phyloP scores from a whole-genome alignment of 805 yeast species.

The Ogataea kodamae region DNA sequence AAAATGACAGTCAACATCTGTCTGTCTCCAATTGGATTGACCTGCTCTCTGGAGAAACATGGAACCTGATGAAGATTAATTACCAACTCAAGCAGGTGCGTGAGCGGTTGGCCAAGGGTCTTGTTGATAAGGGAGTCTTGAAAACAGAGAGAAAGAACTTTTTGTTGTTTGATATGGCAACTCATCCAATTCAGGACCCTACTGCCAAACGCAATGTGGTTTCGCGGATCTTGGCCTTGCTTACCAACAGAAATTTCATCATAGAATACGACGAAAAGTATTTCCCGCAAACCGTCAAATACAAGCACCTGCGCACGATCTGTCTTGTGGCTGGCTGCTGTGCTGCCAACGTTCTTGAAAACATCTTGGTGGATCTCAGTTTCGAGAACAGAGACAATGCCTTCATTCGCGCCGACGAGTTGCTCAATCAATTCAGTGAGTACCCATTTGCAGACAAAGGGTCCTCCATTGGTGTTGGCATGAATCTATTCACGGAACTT shows the following conservation, averaged over 20 bases:
- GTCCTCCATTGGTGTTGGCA: slow-evolving; percentile 66
- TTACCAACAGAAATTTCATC: slow-evolving; percentile 69
- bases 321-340: slow-evolving; percentile 84
- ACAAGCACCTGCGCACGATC: slow-evolving; percentile 70
- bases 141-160: slow-evolving; percentile 95
- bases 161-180: slow-evolving; percentile 95
- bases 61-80: slow-evolving; percentile 92
- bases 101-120: slow-evolving; percentile 92
- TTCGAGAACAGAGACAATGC: slow-evolving; percentile 92
- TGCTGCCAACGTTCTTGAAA: slow-evolving; percentile 95
- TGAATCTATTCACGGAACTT: slow-evolving; percentile 56
- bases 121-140: slow-evolving; percentile 94
- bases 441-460: slow-evolving; percentile 66
- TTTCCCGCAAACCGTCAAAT: slow-evolving; percentile 67
- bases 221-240: slow-evolving; percentile 62
- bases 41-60: slow-evolving; percentile 89
- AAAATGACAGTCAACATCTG: slow-evolving; percentile 71
- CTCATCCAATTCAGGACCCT: slow-evolving; percentile 91
- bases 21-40: slow-evolving; percentile 92
- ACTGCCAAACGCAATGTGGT: slow-evolving; percentile 78
- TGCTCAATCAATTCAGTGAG: slow-evolving; percentile 75
- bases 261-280: slow-evolving; percentile 52
- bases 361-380: slow-evolving; percentile 69
- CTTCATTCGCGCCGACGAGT: slow-evolving; percentile 89
- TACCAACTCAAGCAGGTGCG: slow-evolving; percentile 97